Base-by-base conservation (phyloP, 257 asterid species). In the Gynochthodes officinalis region DNA sequence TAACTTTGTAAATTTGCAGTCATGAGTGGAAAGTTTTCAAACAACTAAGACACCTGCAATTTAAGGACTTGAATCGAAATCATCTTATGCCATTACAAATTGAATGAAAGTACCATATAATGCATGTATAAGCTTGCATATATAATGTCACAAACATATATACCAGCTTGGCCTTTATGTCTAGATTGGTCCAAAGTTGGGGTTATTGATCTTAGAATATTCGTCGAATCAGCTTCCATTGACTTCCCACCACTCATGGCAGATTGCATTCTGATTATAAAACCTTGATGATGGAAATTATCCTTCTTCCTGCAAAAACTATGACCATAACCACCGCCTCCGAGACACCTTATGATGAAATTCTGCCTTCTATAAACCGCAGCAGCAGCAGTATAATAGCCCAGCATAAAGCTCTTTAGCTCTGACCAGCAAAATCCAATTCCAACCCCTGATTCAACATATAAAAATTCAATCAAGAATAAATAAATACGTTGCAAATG, bases 111-210 rank as follows among this genome's bases (percentile, higher is more conserved):
- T 40, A 39, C 12, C 60, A 46, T 9, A 50, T 6, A 53, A 53
- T 4, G 30, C 60, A 53, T 53, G 60, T 7, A 53, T 39, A 32
- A 39, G 33, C 46, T 39, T 40, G 18, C 28, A 61, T 35, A n/a
- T n/a, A n/a, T n/a, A 16, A 32, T 61, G 40, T 35, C 30, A 62
- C 63, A 28, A 18, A 70, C 33, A 69, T 2, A 49, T 42, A 68
- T 68, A 94, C 99, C 99, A 82, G 99, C 99, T 86, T 94, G 97
- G 86, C 97, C 97, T 84, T 91, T 94, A 83, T 94, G 93, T 83
- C 77, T 87, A 43, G 92, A 73, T 71, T 78, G 73, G 74, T 88
- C 96, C 49, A 94, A 91, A 76, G 88, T 76, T 1, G 99, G 99
- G 70, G 94, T 88, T 59, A 94, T 86, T 77, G 96, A 83, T 86